These are phyloP conservation scores for Alternaria postmessia DNA, from an alignment of 2,329 filamentous ascomycete species.

Conservation along the genomic window DNA sequence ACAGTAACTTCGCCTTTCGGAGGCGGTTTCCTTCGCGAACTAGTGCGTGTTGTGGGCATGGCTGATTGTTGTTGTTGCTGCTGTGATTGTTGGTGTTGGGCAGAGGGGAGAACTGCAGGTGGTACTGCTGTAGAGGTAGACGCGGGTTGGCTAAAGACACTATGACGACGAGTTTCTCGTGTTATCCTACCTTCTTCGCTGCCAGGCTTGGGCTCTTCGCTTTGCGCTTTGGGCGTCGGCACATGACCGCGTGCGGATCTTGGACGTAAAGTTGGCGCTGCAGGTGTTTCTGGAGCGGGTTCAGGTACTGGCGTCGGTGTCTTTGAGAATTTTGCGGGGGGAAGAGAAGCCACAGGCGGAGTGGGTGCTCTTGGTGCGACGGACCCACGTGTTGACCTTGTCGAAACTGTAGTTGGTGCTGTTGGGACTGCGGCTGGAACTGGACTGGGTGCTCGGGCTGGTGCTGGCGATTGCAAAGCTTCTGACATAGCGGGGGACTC, in stretches of 20 bases:
- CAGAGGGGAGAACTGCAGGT: neutral
- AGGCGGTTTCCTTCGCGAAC: slow-evolving; percentile 70
- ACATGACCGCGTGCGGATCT: slow-evolving; percentile 52
- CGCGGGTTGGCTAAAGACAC: slow-evolving; percentile 55
- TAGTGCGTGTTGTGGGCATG: slow-evolving; percentile 53
- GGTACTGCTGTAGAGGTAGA: slow-evolving; percentile 13
- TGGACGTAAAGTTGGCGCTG: slow-evolving; percentile 33
- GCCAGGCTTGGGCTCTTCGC: slow-evolving; percentile 55
- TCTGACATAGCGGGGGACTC: slow-evolving; percentile 19
- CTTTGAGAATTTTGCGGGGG: slow-evolving; percentile 29
- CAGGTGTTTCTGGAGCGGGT: slow-evolving; percentile 19
- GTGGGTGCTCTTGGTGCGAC: slow-evolving; percentile 37
- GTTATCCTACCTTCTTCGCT: slow-evolving; percentile 47
- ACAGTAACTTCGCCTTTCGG: slow-evolving; percentile 75
- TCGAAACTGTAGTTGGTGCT: slow-evolving; percentile 43
- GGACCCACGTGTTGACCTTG: slow-evolving; percentile 46
- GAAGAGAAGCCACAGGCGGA: slow-evolving; percentile 27
- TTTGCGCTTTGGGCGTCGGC: slow-evolving; percentile 56
- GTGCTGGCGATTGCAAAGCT: slow-evolving; percentile 9
- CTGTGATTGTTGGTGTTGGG: neutral
- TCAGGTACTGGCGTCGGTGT: slow-evolving; percentile 28
- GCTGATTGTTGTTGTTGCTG: slow-evolving; percentile 14
- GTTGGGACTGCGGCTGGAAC: slow-evolving; percentile 9
- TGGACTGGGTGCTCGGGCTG: slow-evolving; percentile 14
- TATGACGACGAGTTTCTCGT: slow-evolving; percentile 55